A percentile compares a stretch with the other conserved stretches of the same genome.
These are phyloP conservation scores for Tarenaya hassleriana DNA, from an alignment of 345 rosid species.

Conservation along the genomic window DNA sequence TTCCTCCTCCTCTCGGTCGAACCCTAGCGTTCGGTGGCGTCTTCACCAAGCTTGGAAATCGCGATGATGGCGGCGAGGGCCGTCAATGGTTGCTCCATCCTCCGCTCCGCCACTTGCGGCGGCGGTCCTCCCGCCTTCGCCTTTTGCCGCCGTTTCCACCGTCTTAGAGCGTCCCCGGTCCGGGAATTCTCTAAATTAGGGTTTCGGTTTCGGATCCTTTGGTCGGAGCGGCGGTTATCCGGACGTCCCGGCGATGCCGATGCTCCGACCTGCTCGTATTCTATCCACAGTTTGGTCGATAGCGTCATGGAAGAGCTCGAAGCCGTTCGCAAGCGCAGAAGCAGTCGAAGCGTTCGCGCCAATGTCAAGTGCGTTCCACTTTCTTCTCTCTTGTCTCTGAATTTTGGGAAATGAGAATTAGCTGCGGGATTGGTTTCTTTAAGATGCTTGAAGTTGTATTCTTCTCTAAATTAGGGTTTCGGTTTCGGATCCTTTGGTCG, in stretches of 20 bases:
- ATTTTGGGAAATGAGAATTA: too few relatives aligned
- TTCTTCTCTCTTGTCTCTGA: too few relatives aligned
- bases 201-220: slow-evolving; percentile 18
- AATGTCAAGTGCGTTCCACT: slow-evolving; percentile 77
- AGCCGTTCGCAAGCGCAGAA: slow-evolving; percentile 36
- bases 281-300: slow-evolving; percentile 57
- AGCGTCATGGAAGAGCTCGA: slow-evolving; percentile 57
- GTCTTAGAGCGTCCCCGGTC: slow-evolving; percentile 31
- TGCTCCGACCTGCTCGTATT: slow-evolving; percentile 30
- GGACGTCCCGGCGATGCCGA: slow-evolving; percentile 8
- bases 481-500: too few relatives aligned
- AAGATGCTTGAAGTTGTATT: too few relatives aligned
- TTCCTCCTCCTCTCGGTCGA: slow-evolving; percentile 7
- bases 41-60: slow-evolving; percentile 9
- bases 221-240: slow-evolving; percentile 25
- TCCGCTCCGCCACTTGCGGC: slow-evolving; percentile 37
- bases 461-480: too few relatives aligned
- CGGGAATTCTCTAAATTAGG: slow-evolving; percentile 30
- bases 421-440: too few relatives aligned
- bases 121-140: slow-evolving; percentile 36
- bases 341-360: slow-evolving; percentile 43
- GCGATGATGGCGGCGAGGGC: slow-evolving; percentile 54
- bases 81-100: slow-evolving; percentile 38
- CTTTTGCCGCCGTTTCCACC: slow-evolving; percentile 35
- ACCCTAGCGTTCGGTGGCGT: slow-evolving; percentile 14